phyloP scores from a whole-genome alignment of 2,329 filamentous ascomycete genomes.

The Trichoderma afroharzianum region DNA sequence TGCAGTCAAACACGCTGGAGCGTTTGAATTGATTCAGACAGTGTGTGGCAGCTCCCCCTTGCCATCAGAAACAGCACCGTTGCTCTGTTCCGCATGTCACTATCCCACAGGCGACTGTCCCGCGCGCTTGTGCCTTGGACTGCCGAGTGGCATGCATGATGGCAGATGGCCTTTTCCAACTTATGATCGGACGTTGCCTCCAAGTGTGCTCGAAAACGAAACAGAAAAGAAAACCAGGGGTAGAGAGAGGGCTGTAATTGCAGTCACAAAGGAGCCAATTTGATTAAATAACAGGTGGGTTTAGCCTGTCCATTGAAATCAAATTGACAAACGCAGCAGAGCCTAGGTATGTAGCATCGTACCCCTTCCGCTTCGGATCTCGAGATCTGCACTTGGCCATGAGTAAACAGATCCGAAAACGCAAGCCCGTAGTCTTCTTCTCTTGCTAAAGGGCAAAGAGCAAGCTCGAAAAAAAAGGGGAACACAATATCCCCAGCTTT shows the following conservation, averaged over 20 bases:
- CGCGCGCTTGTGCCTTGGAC: neutral
- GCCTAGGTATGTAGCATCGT: neutral
- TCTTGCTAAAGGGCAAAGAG: neutral
- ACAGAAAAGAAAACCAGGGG: neutral
- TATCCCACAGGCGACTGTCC: neutral
- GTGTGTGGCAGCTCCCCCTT: neutral
- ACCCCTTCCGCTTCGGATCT: neutral
- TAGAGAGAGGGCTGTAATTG: conserved; percentile 5
- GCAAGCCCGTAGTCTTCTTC: neutral
- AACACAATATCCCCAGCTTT: neutral
- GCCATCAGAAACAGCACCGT: neutral
- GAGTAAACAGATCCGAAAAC: neutral
- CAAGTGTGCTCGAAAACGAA: neutral
- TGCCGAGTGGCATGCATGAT: conserved; percentile 2
- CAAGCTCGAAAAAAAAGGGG: neutral
- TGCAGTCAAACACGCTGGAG: neutral
- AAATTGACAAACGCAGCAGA: neutral
- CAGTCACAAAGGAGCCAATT: neutral
- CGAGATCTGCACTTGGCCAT: neutral
- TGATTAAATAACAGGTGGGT: neutral
- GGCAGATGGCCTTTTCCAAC: neutral
- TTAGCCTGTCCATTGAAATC: neutral
- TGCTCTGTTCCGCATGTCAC: neutral
- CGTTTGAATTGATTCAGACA: neutral
- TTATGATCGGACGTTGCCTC: neutral